Evolutionary conservation across 1,284 basidiomycete species (phyloP).

Genomic region (Inonotus obliquus): DNA sequence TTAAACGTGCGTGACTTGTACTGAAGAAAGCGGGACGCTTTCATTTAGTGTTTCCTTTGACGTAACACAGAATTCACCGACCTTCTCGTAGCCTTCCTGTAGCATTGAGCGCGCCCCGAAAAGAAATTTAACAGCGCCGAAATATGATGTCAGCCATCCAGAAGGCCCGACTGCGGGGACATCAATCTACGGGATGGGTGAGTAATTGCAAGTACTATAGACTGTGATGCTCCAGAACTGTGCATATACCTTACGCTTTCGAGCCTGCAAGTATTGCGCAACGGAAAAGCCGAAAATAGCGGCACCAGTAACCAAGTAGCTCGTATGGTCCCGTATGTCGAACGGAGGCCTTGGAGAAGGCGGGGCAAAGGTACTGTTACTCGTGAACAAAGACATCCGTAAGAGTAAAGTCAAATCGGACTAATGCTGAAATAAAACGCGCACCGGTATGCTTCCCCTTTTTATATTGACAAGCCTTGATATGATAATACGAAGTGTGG

Average conservation of each 20-base stretch:
- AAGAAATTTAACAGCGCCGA: conserved; percentile 9
- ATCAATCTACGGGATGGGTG: conserved; percentile 1
- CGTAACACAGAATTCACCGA: not conserved
- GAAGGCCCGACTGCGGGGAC: conserved; percentile 16
- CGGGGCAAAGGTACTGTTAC: no score
- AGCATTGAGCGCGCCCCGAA: conserved; percentile 2
- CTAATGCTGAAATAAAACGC: no score
- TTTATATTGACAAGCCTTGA: no score
- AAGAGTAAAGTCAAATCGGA: no score
- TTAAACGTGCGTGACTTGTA: conserved; percentile 28
- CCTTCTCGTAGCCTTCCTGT: conserved; percentile 14
- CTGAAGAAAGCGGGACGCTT: not conserved
- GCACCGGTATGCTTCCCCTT: no score
- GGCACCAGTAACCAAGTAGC: not conserved
- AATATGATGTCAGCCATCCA: conserved; percentile 10
- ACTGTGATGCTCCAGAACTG: not conserved
- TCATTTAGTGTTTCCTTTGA: not conserved
- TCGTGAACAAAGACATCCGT: no score
- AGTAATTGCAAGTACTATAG: not conserved
- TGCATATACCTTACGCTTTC: conserved; percentile 4
- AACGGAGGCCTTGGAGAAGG: not conserved
- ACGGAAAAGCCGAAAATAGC: not conserved
- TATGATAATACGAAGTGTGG: no score
- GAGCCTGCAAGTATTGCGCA: conserved; percentile 2
- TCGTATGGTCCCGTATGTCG: not conserved